A percentile compares a stretch with the other conserved stretches of the same genome.
Evolutionary conservation across 2,329 filamentous ascomycete species (phyloP).

Genomic region (Pseudocercospora fijiensis): DNA sequence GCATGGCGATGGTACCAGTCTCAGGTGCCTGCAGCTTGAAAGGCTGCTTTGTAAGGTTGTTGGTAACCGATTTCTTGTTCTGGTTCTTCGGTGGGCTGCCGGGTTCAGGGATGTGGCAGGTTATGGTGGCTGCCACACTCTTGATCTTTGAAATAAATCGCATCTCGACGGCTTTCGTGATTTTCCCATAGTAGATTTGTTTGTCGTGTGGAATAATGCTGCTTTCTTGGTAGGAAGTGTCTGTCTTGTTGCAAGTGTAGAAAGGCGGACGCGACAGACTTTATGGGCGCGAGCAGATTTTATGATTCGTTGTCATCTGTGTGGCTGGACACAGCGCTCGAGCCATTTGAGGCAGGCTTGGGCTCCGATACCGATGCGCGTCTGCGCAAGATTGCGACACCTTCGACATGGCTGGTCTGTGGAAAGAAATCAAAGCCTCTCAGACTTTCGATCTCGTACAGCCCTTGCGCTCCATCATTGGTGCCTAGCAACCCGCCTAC

Average conservation of each 20-base stretch:
- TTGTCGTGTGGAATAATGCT: not conserved
- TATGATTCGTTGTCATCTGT: constrained; percentile 4
- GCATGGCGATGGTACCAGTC: constrained; percentile 12
- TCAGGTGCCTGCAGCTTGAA: constrained; percentile 11
- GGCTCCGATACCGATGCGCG: constrained; percentile 28
- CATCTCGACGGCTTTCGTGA: constrained; percentile 1
- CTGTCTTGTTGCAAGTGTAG: not conserved
- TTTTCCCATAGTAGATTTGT: constrained; percentile 1
- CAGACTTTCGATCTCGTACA: constrained; percentile 85
- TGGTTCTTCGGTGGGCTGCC: not conserved
- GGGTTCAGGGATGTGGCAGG: constrained; percentile 7
- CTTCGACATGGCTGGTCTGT: constrained; percentile 70
- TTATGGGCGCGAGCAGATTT: not conserved
- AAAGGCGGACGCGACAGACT: not conserved
- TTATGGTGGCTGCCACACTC: constrained; percentile 4
- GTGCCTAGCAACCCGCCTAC: constrained; percentile 63
- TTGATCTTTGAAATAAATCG: constrained; percentile 1
- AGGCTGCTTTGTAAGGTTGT: constrained; percentile 13
- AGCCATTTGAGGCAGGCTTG: constrained; percentile 2
- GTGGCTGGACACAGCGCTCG: not conserved
- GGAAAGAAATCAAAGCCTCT: constrained; percentile 97
- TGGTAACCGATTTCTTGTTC: constrained; percentile 3
- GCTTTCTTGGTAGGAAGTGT: not conserved
- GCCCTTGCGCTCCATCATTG: constrained; percentile 39
- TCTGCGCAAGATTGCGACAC: constrained; percentile 58